Percentiles rank a stretch among this genome's conserved stretches.
Conservation (phyloP, 2,329 filamentous ascomycete genomes). For the Orbilia ellipsospora region DNA sequence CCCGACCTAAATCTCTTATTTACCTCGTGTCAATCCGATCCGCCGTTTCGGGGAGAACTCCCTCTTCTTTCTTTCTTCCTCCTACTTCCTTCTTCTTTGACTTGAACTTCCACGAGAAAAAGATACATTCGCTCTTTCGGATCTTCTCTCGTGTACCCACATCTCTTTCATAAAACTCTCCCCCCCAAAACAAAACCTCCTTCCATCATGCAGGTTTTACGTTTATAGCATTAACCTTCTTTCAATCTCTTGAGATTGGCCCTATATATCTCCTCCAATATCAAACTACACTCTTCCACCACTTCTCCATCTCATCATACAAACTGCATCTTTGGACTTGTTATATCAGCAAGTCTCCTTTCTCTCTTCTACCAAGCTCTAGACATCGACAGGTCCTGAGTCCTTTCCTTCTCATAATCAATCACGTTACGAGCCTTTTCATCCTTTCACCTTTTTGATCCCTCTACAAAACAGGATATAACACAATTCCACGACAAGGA, state of each 20-base stretch:
- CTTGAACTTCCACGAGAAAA: too few relatives aligned
- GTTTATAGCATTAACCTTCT: conserved; percentile 45
- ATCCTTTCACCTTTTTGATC: conserved; percentile 8
- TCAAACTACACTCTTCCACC: not conserved
- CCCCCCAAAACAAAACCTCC: too few relatives aligned
- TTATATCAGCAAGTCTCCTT: conserved; percentile 3
- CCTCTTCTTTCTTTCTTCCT: not conserved
- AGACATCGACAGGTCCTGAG: not conserved
- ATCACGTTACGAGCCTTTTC: not conserved
- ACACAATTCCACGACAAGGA: too few relatives aligned
- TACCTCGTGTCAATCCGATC: too few relatives aligned
- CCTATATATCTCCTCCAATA: not conserved
- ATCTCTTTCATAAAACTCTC: too few relatives aligned
- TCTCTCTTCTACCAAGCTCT: not conserved
- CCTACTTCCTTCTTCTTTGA: not conserved
- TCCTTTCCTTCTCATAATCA: conserved; percentile 20
- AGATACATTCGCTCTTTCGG: not conserved
- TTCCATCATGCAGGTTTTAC: conserved; percentile 43
- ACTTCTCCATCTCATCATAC: not conserved
- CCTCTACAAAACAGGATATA: not conserved
- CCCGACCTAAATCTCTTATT: too few relatives aligned
- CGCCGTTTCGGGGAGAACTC: conserved; percentile 1
- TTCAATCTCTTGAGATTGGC: conserved; percentile 46
- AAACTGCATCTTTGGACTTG: not conserved
- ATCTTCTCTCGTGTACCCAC: not conserved